Evolutionary conservation across 441 rosid species (phyloP), one percentile per base, ranked within the genome.

Genomic region (Eruca vesicaria): DNA sequence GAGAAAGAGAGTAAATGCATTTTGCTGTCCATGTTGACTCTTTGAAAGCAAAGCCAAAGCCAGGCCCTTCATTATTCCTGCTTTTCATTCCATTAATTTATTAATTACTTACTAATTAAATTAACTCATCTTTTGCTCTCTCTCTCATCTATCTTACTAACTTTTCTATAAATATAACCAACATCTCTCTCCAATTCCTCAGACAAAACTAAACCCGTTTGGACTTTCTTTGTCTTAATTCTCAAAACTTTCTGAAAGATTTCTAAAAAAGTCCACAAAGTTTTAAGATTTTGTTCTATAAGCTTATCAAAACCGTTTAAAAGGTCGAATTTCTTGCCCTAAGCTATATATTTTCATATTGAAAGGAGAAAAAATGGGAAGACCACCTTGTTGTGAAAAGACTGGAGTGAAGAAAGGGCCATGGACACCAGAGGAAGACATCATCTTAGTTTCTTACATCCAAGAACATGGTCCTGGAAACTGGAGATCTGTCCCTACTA

Each of bases 391-490:
- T 75, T 87, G 91, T 72, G 89, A 87, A 18, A 87, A 84, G 79
- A 80, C 79, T 50, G 87, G 88, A 48, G 87, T 87, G 69, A 87
- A 87, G 86, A 87, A 87, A 82, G 91, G 91, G 28, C 91, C 91
- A 52, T 87, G 91, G 91, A 87, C 91, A 5, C 91, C 91, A 14
- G 91, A 87, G 68, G 91, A 87, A 77, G 91, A 87, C 58, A 87
- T 87, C 80, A 81, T 84, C 69, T 66, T 87, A 64, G 91, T 87
- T 76, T 84, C 91, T 74, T 84, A 87, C 62, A 87, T 87, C 58
- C 91, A 87, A 78, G 86, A 87, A 73, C 88, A 87, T 78, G 91
- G 91, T 21, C 83, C 91, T 9, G 89, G 91, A 31, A 87, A 87
- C 68, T 87, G 91, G 91, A 84, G 91, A 83, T 77, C 91, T 7